Evolutionary conservation across 2,329 filamentous ascomycete species (phyloP).

Genomic region (Nigrospora sphaerica): DNA sequence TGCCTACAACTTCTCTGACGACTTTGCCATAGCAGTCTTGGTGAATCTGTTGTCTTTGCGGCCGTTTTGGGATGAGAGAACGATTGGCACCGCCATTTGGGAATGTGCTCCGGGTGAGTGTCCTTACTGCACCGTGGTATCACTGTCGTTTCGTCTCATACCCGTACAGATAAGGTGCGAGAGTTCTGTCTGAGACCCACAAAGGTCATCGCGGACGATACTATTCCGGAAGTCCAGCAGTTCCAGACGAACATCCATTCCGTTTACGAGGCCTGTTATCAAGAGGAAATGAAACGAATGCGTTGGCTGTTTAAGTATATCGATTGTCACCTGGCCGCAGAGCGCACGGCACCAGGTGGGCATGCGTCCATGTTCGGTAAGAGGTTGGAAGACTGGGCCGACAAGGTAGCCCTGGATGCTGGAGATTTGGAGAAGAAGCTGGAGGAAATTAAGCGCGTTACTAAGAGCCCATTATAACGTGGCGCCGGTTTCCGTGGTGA

Average conservation of each 20-base stretch:
- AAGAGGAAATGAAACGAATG: no score
- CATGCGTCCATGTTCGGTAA: no score
- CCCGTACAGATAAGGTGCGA: not conserved
- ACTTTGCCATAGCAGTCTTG: not conserved
- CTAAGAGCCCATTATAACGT: no score
- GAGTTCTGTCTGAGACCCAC: not conserved
- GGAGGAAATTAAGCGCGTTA: no score
- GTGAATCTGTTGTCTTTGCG: not conserved
- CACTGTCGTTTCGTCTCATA: not conserved
- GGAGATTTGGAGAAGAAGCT: no score
- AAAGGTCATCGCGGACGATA: not conserved
- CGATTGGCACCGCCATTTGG: not conserved
- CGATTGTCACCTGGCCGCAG: no score
- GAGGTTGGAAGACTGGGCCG: no score
- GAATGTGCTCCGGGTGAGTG: not conserved
- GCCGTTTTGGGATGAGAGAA: not conserved
- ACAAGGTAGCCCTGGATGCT: no score
- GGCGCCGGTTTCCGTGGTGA: no score
- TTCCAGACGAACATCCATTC: not conserved
- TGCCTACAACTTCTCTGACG: not conserved
- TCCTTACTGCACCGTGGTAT: not conserved
- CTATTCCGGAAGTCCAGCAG: not conserved
- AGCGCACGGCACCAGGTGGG: no score
- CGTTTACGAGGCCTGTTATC: no score
- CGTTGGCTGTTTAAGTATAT: no score